phyloP scores from a whole-genome alignment of 2,329 filamentous ascomycete genomes.

The Daldinia sp. region DNA sequence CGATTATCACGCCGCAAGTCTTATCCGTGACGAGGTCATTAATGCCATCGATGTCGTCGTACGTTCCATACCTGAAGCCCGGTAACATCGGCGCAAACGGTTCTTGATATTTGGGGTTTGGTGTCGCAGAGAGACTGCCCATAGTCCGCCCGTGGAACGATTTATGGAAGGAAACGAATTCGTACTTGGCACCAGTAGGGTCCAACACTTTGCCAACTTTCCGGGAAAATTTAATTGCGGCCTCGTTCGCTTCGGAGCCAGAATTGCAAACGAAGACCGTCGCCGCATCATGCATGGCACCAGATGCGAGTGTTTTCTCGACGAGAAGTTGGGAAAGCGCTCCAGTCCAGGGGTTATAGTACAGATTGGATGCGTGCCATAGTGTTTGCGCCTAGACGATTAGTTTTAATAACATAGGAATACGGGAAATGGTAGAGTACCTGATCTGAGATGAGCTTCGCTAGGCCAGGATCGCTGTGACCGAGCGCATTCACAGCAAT shows the following conservation, averaged over 20 bases:
- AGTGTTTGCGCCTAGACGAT: constrained; percentile 71
- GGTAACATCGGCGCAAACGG: constrained; percentile 96
- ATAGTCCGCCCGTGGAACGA: constrained; percentile 98
- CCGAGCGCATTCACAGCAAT: constrained; percentile 95
- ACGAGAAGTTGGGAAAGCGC: constrained; percentile 86
- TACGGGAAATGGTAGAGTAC: constrained; percentile 50
- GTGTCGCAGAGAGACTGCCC: constrained; percentile 93
- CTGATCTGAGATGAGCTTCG: constrained; percentile 79
- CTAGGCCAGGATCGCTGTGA: constrained; percentile 84
- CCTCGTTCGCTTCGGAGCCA: constrained; percentile 96
- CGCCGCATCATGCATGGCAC: constrained; percentile 80
- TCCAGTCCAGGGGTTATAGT: constrained; percentile 96
- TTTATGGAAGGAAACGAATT: constrained; percentile 88
- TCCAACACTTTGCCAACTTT: constrained; percentile 84
- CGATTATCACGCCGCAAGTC: constrained; percentile 93
- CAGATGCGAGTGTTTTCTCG: constrained; percentile 78
- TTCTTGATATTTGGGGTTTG: constrained; percentile 96
- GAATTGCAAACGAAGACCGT: constrained; percentile 96
- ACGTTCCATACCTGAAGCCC: constrained; percentile 85
- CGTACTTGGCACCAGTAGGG: constrained; percentile 75
- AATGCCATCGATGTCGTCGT: constrained; percentile 81
- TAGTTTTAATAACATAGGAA: not conserved
- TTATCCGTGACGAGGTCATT: constrained; percentile 78
- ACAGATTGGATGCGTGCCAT: constrained; percentile 93
- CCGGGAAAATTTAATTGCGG: constrained; percentile 94